Evolutionary conservation across 768 basidiomycete species (phyloP).

Genomic region (Suillus americanus): DNA sequence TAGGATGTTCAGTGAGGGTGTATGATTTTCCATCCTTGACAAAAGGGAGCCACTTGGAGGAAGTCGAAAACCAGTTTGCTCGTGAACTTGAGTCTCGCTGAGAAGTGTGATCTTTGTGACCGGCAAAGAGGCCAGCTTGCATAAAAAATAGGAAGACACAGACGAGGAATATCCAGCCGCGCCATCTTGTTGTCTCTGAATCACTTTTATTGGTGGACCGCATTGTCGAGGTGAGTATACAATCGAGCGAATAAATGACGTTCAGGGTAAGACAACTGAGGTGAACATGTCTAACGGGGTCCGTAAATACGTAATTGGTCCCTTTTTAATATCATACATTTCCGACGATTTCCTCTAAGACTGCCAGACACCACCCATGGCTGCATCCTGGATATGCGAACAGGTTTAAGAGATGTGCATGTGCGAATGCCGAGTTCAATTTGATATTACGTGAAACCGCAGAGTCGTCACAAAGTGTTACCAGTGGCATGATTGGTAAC

Average conservation of each 20-base stretch:
- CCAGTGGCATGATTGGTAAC: no score
- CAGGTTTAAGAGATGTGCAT: neutral
- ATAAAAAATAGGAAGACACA: conserved; percentile 48
- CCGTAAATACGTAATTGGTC: neutral
- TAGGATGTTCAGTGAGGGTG: conserved; percentile 63
- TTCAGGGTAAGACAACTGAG: neutral
- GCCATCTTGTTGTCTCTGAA: conserved; percentile 7
- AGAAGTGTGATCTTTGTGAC: conserved; percentile 25
- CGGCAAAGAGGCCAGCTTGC: conserved; percentile 47
- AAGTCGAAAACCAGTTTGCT: conserved; percentile 17
- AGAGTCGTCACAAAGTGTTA: no score
- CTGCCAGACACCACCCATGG: neutral
- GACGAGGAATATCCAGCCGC: conserved; percentile 42
- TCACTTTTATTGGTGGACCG: conserved; percentile 12
- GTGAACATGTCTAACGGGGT: neutral
- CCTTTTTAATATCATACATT: neutral
- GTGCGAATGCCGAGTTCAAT: neutral
- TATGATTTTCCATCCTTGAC: conserved; percentile 1
- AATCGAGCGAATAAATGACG: neutral
- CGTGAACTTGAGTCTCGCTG: neutral
- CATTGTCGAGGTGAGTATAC: conserved; percentile 14
- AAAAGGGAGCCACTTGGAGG: conserved; percentile 25
- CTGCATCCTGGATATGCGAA: neutral
- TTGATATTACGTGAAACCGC: neutral
- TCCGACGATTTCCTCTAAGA: neutral